Evolutionary conservation across 2,329 filamentous ascomycete genomes (phyloP), one percentile per base, ranked within the genome.

Genomic region (Ophiostoma tasmaniense): DNA sequence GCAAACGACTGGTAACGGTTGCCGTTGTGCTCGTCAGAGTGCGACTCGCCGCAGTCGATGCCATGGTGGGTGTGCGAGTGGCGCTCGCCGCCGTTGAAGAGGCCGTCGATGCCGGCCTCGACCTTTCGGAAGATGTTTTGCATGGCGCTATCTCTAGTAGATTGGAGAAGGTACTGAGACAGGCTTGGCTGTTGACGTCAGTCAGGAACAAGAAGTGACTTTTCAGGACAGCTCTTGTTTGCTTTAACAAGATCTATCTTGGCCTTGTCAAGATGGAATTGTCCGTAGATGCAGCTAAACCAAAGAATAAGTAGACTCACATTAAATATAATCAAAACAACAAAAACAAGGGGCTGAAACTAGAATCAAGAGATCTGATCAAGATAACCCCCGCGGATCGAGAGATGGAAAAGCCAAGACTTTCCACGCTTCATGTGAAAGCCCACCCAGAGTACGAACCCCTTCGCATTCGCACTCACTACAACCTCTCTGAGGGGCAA

Each of bases 1-100:
- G 90, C 90, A 80, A 96, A 96, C 70, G 86, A 89, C 70, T 84
- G 80, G 75, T 82, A 89, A 66, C 87, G 83, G 73, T 89, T 83
- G 33, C 79, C 76, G 33, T 77, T 78, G 72, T 82, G 80, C 67
- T 79, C 76, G 33, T 80, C 77, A 2, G 77, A 74, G 65, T 84
- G 81, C 37, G 79, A 74, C 42, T 80, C 75, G 67, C 79, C 77
- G 72, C 81, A 82, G 50, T 78, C 75, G 67, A 79, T 74, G 55
- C 78, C 80, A 66, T 83, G 76, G 67, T 82, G 78, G 7, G 81
- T 80, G 70, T 83, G 81, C 33, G 82, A 82, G 69, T 82, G 81
- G 61, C 77, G 76, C 59, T 81, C 80, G 42, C 78, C 76, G 61
- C 77, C 78, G 33, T 8, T 55, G 50, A 80, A 74, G 68, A 77